These are phyloP conservation scores for Pestalotiopsis sp. DNA, from an alignment of 2,329 filamentous ascomycete genomes.

Conservation along the genomic window DNA sequence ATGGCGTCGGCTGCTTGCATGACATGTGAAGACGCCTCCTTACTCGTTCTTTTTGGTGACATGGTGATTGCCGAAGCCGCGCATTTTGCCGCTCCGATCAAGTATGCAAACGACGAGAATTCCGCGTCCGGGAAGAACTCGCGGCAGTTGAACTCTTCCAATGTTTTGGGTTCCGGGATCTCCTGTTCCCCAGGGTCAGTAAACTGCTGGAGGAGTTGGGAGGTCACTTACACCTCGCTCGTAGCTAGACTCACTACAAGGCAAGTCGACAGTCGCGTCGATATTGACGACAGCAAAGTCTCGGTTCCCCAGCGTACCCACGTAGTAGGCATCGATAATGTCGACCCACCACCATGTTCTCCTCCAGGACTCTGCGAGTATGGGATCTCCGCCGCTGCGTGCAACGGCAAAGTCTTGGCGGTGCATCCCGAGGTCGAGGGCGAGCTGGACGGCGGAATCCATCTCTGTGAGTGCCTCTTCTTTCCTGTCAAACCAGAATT, in stretches of 20 bases:
- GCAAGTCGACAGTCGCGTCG: conserved; percentile 57
- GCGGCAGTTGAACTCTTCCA: conserved; percentile 63
- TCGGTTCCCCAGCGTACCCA: conserved; percentile 29
- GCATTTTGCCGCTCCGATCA: conserved; percentile 62
- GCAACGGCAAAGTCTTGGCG: conserved; percentile 51
- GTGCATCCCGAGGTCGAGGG: conserved; percentile 63
- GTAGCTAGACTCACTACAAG: conserved; percentile 65
- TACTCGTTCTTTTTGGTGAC: conserved; percentile 18
- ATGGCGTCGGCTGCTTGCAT: conserved; percentile 36
- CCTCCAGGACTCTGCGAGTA: conserved; percentile 60
- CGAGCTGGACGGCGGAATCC: conserved; percentile 56
- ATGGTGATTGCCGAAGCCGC: conserved; percentile 27
- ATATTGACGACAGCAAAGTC: conserved; percentile 37
- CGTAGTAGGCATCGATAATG: conserved; percentile 56
- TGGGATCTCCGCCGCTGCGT: conserved; percentile 47
- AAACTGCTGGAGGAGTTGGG: conserved; percentile 30
- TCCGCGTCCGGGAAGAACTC: conserved; percentile 62
- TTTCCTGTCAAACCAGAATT: conserved; percentile 35
- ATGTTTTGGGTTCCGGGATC: conserved; percentile 44
- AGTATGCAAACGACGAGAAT: conserved; percentile 69
- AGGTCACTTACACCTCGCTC: conserved; percentile 33
- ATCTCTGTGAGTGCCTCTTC: conserved; percentile 28
- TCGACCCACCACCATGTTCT: conserved; percentile 75
- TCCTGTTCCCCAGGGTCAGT: conserved; percentile 24
- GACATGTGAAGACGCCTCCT: conserved; percentile 27